phyloP scores from a whole-genome alignment of 495 filamentous ascomycete species.

The Neurospora sp. region DNA sequence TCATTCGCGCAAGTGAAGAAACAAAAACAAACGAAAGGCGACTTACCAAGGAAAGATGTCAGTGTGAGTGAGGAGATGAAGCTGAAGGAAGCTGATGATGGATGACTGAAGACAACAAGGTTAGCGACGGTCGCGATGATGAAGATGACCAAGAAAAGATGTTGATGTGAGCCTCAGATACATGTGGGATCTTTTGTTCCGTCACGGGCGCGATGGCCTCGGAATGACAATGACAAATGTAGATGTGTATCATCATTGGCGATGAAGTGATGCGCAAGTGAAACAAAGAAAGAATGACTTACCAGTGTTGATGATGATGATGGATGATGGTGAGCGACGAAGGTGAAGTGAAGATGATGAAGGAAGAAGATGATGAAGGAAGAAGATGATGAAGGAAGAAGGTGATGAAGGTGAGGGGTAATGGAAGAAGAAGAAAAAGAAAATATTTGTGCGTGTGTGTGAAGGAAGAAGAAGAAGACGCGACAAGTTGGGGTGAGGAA shows the following conservation, averaged over 20 bases:
- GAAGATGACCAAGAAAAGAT: not conserved
- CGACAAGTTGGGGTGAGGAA: not conserved
- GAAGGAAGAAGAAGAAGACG: not conserved
- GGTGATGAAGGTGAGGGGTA: not conserved
- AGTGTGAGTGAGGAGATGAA: not conserved
- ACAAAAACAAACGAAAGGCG: not conserved
- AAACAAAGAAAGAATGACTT: not conserved
- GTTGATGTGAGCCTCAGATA: not conserved
- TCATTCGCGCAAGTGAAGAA: not conserved
- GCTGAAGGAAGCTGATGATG: not conserved
- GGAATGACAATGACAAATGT: not conserved
- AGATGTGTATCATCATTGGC: not conserved
- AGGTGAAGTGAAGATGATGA: not conserved
- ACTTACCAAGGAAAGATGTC: not conserved
- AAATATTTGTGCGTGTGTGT: not conserved
- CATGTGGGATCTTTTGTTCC: not conserved
- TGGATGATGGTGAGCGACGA: not conserved
- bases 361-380: too few relatives aligned
- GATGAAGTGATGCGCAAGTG: not conserved
- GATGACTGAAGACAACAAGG: not conserved
- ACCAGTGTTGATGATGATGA: not conserved
- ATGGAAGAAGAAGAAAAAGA: not conserved
- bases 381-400: not conserved
- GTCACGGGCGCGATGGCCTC: not conserved
- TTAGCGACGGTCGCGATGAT: not conserved